Evolutionary conservation across 2,329 filamentous ascomycete species (phyloP).

Genomic region (Colletotrichum falcatum): DNA sequence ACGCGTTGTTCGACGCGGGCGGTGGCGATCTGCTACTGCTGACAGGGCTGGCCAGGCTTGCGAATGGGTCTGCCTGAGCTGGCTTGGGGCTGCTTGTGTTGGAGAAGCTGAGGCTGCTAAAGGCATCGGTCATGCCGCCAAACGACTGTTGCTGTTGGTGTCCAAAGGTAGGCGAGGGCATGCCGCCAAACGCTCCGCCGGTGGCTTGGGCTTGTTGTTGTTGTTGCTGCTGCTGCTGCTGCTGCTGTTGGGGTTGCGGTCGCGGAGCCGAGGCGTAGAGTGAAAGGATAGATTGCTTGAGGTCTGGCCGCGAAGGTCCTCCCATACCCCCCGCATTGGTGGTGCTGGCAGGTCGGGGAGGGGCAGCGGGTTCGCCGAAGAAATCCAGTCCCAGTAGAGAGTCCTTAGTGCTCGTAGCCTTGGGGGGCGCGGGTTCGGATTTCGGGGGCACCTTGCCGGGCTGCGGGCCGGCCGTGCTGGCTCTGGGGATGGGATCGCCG

Average conservation of each 20-base stretch:
- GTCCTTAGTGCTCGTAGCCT: constrained; percentile 81
- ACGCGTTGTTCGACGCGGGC: constrained; percentile 55
- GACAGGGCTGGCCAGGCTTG: constrained; percentile 62
- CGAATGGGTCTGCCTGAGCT: constrained; percentile 67
- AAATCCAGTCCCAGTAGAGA: constrained; percentile 95
- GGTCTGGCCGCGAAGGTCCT: constrained; percentile 84
- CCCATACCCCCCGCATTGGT: constrained; percentile 70
- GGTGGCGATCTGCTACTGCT: constrained; percentile 51
- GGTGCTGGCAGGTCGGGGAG: constrained; percentile 87
- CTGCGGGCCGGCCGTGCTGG: constrained; percentile 79
- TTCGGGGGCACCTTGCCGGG: constrained; percentile 69
- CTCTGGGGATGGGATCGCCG: constrained; percentile 75
- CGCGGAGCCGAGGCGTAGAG: constrained; percentile 89
- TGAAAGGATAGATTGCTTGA: constrained; percentile 97
- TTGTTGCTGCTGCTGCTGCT: neutral
- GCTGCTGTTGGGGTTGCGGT: constrained; percentile 69
- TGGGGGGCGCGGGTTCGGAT: constrained; percentile 74
- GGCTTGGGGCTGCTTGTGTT: constrained; percentile 60
- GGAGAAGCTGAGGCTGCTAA: constrained; percentile 60
- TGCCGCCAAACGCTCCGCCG: constrained; percentile 72
- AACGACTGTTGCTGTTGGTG: constrained; percentile 61
- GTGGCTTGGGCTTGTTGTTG: constrained; percentile 52
- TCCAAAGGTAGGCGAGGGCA: constrained; percentile 68
- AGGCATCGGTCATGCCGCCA: constrained; percentile 84
- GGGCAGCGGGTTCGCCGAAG: constrained; percentile 78